Evolutionary conservation across 768 basidiomycete species (phyloP).

Genomic region (Termitomyces eurrhizus): DNA sequence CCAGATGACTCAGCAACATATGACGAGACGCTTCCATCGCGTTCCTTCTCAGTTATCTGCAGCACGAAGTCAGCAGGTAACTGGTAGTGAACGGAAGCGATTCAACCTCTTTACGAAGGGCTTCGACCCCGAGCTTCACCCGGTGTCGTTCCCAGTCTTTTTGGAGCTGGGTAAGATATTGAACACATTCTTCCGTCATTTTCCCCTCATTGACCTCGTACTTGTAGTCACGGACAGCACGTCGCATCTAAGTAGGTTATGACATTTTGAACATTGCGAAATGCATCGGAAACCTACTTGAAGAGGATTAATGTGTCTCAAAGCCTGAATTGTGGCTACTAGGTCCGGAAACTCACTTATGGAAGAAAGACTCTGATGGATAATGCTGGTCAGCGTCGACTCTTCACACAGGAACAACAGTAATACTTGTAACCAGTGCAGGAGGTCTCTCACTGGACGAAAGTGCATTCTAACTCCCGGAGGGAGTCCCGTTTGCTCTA

Average conservation of each 20-base stretch:
- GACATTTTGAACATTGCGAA: conserved; percentile 3
- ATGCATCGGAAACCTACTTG: conserved; percentile 47
- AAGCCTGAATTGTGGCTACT: conserved; percentile 83
- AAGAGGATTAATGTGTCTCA: conserved; percentile 86
- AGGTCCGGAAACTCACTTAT: conserved; percentile 85
- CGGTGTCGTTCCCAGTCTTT: conserved; percentile 96
- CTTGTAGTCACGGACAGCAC: conserved; percentile 89
- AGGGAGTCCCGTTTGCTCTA: conserved; percentile 76
- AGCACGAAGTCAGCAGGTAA: conserved; percentile 7
- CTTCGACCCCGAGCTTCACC: conserved; percentile 82
- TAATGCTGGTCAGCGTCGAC: background rate
- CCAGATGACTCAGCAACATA: conserved; percentile 38
- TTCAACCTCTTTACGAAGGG: conserved; percentile 76
- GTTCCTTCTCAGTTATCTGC: conserved; percentile 67
- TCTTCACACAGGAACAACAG: background rate
- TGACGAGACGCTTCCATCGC: conserved; percentile 55
- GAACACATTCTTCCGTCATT: conserved; percentile 94
- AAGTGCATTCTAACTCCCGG: conserved; percentile 78
- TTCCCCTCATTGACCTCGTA: conserved; percentile 90
- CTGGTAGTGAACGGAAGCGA: background rate
- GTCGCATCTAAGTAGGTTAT: conserved; percentile 60
- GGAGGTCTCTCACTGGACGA: conserved; percentile 75
- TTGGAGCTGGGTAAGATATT: conserved; percentile 92
- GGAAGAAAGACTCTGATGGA: conserved; percentile 71
- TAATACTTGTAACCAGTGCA: conserved; percentile 81